phyloP scores from a whole-genome alignment of 2,329 filamentous ascomycete genomes.

The Leptodontidium sp. region DNA sequence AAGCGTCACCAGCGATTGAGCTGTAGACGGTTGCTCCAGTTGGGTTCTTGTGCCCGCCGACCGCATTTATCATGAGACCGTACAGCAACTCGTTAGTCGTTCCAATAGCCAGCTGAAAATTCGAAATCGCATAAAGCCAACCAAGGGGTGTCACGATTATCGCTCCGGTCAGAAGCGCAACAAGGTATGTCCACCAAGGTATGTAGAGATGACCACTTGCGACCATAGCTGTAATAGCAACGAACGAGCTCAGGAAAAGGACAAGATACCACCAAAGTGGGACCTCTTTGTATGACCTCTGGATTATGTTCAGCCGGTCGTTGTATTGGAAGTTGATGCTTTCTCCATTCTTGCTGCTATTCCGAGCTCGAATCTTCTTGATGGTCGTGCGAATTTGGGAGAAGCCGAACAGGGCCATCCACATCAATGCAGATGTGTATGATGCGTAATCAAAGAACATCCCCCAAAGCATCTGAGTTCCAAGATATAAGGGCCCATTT shows the following conservation, averaged over 20 bases:
- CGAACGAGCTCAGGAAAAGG: conserved; percentile 59
- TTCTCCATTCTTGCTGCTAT: conserved; percentile 34
- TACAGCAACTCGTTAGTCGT: conserved; percentile 68
- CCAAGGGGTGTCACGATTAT: conserved; percentile 64
- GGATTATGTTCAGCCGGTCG: conserved; percentile 66
- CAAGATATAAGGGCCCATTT: conserved; percentile 63
- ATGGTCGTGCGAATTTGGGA: conserved; percentile 56
- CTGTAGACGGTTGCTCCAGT: conserved; percentile 65
- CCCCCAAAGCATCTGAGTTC: conserved; percentile 63
- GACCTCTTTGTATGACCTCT: conserved; percentile 64
- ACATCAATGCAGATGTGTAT: conserved; percentile 64
- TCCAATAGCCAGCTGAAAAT: conserved; percentile 61
- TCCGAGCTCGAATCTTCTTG: conserved; percentile 52
- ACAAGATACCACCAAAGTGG: conserved; percentile 65
- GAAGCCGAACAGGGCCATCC: conserved; percentile 65
- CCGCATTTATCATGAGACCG: conserved; percentile 64
- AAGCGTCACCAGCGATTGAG: conserved; percentile 66
- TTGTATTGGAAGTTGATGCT: conserved; percentile 62
- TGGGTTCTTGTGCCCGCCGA: conserved; percentile 61
- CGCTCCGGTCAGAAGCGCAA: conserved; percentile 62
- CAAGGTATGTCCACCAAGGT: conserved; percentile 66
- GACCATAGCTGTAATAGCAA: conserved; percentile 60
- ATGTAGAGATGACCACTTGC: conserved; percentile 62
- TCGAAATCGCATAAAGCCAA: conserved; percentile 67
- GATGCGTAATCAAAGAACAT: conserved; percentile 69